Base-by-base conservation (phyloP, 305 asterid genomes). In the Solanum hybrid region DNA sequence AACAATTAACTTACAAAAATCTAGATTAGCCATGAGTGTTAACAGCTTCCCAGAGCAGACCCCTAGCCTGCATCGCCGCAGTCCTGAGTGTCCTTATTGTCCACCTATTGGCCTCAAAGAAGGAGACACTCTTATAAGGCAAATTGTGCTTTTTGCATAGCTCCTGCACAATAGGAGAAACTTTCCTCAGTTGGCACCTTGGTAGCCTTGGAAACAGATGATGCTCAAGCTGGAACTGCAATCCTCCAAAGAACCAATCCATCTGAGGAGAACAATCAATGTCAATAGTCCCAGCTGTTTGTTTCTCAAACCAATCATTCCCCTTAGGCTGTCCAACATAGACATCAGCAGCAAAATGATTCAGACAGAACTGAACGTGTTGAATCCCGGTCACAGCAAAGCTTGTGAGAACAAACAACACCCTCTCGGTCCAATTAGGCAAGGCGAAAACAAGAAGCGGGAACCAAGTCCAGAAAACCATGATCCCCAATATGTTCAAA, bases 161-260 rank as follows among this genome's bases (percentile, higher is more conserved):
- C 22, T 94, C 95, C 82, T 91, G 94, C 20, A 95, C 96, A 22
- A 94, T 14, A 0, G 98, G 98, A 18, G 98, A 92, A 34, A 96
- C 81, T 6, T 87, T 94, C 94, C 98, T 93, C 89, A 96, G 74
- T 9, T 94, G 95, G 90, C 95, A 93, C 91, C 97, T 92, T 4
- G 98, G 98, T 94, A 96, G 42, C 93, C 97, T 94, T 5, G 97
- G 98, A 69, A 96, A 96, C 82, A 96, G 86, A 86, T 95, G 98
- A 39, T 96, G 97, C 39, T 94, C 98, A 0, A 94, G 91, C 93
- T 96, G 98, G 79, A 95, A 96, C 64, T 95, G 76, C 33, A 69
- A 69, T 69, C 76, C 76, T 69, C 76, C 76, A 24, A 69, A 69
- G 76, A 69, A 69, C 76, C 76, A 69, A 69, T 69, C 76, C 76